phyloP scores from a whole-genome alignment of 306 rosid genomes.

The Dryas alaskensis region DNA sequence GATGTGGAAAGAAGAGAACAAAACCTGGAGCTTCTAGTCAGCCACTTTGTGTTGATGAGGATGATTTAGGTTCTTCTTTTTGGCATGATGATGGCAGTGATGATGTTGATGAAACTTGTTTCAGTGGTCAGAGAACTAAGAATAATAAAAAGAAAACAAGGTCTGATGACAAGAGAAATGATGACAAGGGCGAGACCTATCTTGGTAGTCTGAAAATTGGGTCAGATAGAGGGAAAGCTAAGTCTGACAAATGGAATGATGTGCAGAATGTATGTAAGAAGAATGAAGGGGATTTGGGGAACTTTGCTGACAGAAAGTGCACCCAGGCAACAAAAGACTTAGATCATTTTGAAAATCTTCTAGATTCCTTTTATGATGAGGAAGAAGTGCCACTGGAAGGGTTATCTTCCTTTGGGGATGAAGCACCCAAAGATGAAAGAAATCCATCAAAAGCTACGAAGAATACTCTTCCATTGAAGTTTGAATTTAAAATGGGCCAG shows the following conservation, averaged over 20 bases:
- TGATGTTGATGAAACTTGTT: not conserved
- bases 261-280: not conserved
- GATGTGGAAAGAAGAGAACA: not conserved
- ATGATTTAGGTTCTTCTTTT: slow-evolving; percentile 3
- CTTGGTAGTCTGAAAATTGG: no score
- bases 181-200: no score
- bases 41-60: slow-evolving; percentile 31
- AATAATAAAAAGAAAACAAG: not conserved
- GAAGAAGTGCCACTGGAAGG: slow-evolving; percentile 27
- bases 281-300: slow-evolving; percentile 6
- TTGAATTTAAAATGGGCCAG: not conserved
- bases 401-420: not conserved
- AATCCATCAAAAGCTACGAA: not conserved
- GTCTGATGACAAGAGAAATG: not conserved
- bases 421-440: not conserved
- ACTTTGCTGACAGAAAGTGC: slow-evolving; percentile 2
- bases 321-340: not conserved
- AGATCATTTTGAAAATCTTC: slow-evolving; percentile 24
- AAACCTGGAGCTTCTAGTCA: slow-evolving; percentile 28
- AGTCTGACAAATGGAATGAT: not conserved
- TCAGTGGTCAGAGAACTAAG: not conserved
- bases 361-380: slow-evolving; percentile 27
- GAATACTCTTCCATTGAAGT: slow-evolving; percentile 19
- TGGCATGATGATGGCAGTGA: slow-evolving; percentile 3
- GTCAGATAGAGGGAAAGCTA: no score